Conservation (phyloP, 495 filamentous ascomycete genomes). For the Polyplosphaeria fusca region DNA sequence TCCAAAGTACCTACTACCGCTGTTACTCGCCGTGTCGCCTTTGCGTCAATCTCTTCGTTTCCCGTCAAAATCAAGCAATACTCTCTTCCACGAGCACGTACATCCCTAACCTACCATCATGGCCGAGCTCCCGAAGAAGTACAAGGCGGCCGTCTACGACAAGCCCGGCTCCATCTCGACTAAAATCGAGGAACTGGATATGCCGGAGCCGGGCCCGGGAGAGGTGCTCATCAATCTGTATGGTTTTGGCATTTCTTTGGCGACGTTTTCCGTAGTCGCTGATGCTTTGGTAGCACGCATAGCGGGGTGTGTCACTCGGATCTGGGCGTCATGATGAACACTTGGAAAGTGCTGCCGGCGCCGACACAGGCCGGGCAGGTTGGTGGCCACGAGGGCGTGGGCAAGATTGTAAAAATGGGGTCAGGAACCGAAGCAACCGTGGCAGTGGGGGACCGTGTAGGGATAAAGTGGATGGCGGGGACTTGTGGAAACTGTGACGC, state of each 20-base stretch:
- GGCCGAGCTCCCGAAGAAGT: conserved; percentile 55
- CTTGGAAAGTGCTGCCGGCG: conserved; percentile 54
- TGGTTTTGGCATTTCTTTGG: conserved; percentile 21
- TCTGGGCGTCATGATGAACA: conserved; percentile 58
- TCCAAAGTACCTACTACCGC: too few relatives aligned
- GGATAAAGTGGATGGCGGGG: conserved; percentile 49
- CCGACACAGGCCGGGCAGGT: conserved; percentile 65
- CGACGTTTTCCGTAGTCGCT: too few relatives aligned
- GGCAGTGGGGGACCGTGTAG: conserved; percentile 58
- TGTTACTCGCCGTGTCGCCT: too few relatives aligned
- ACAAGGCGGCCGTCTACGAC: conserved; percentile 69
- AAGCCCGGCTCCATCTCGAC: conserved; percentile 67
- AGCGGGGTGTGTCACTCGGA: conserved; percentile 72
- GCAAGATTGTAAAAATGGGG: conserved; percentile 54
- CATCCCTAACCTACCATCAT: neutral
- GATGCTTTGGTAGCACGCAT: conserved; percentile 50
- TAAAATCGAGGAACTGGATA: conserved; percentile 62
- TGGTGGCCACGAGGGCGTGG: conserved; percentile 52
- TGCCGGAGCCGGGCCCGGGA: conserved; percentile 61
- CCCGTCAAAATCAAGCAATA: too few relatives aligned
- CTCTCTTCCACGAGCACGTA: neutral
- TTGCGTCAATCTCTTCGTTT: too few relatives aligned
- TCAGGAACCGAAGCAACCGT: conserved; percentile 52
- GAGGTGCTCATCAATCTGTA: conserved; percentile 67
- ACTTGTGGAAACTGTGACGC: conserved; percentile 50